Percentiles rank a stretch among this genome's conserved stretches.
Evolutionary conservation across 306 rosid species (phyloP).

Genomic region (cucumber (Cucumis sativus)): DNA sequence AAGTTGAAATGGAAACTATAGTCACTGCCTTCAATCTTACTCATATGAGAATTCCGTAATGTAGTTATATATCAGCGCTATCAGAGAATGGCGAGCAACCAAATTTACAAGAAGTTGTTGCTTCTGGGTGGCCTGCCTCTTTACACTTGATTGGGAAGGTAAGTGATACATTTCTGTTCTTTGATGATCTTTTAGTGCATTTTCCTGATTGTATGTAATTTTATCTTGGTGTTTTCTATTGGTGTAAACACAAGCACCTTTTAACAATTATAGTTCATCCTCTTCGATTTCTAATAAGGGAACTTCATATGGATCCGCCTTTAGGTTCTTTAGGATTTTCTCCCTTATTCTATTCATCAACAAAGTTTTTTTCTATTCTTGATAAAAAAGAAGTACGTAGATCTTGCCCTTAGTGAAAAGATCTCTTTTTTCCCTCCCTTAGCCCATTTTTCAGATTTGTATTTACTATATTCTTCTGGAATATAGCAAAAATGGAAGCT

Average conservation of each 20-base stretch:
- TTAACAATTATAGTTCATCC: too few species aligned
- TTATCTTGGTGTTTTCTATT: not conserved
- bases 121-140: conserved; percentile 88
- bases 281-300: too few species aligned
- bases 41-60: not conserved
- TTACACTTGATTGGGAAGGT: conserved; percentile 97
- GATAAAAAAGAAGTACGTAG: not conserved
- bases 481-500: not conserved
- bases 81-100: conserved; percentile 50
- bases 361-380: too few species aligned
- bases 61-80: conserved; percentile 88
- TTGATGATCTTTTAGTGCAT: not conserved
- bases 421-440: not conserved
- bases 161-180: conserved; percentile 6
- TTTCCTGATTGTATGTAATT: not conserved
- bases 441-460: not conserved
- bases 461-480: not conserved
- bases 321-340: too few species aligned
- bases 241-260: too few species aligned
- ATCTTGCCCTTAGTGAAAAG: not conserved
- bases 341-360: too few species aligned
- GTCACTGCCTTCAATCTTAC: conserved; percentile 2
- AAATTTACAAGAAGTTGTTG: conserved; percentile 46
- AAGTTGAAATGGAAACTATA: conserved; percentile 5
- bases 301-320: too few species aligned